Conservation (phyloP, 1,139 yeast genomes). For the Debaryomyces udenii region DNA sequence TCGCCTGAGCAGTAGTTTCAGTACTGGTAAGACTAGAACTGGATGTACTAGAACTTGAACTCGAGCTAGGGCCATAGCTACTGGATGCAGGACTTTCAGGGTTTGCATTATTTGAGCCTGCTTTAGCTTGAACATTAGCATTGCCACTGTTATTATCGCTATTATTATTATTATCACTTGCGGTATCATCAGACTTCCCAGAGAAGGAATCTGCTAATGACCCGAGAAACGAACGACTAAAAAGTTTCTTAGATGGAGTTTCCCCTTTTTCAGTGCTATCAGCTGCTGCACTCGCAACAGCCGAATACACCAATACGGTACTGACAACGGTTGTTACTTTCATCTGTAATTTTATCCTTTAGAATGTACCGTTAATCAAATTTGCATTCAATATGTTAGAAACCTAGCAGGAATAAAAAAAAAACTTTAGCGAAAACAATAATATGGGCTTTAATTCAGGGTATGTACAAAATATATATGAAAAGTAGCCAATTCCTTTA, state of each 20-base stretch:
- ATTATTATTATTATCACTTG: constrained; percentile 16
- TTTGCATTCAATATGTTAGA: constrained; percentile 15
- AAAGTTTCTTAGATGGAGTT: constrained; percentile 17
- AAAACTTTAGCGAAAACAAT: constrained; percentile 6
- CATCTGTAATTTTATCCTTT: constrained; percentile 16
- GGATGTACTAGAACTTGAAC: neutral
- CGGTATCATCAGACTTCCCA: constrained; percentile 12
- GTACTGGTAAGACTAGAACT: neutral
- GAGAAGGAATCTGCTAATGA: constrained; percentile 8
- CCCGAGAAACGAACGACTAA: constrained; percentile 19
- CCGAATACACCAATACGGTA: constrained; percentile 24
- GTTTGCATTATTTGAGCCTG: constrained; percentile 15
- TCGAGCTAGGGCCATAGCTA: neutral
- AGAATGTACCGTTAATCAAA: constrained; percentile 10
- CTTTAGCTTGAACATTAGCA: constrained; percentile 12
- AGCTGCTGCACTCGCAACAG: constrained; percentile 21
- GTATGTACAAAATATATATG: constrained; percentile 7
- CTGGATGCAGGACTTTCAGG: constrained; percentile 12
- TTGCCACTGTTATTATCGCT: constrained; percentile 12
- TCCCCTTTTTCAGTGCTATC: constrained; percentile 13
- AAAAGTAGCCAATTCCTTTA: constrained; percentile 3
- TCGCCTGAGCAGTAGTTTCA: neutral
- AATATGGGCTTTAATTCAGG: constrained; percentile 5
- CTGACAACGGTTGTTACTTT: constrained; percentile 24
- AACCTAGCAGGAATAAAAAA: constrained; percentile 15